phyloP scores from a whole-genome alignment of 75 land plant genomes.

The Adiantum capillusveneris region DNA sequence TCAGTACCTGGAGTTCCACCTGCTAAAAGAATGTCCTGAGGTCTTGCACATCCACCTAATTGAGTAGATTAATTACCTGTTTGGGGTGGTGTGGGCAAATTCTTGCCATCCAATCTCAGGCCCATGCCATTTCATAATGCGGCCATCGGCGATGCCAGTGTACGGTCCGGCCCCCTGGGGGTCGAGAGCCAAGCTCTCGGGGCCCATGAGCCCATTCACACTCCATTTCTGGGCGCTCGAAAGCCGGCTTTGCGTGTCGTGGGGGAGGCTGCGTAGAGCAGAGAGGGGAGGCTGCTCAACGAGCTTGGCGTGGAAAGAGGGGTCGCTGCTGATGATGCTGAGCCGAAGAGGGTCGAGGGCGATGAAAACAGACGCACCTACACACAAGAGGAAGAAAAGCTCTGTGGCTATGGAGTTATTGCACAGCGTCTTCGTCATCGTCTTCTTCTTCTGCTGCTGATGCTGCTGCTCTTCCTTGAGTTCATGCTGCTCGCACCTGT shows the following conservation, averaged over 20 bases:
- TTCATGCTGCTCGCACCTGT: too few relatives aligned
- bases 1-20: too few relatives aligned
- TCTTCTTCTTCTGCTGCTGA: too few relatives aligned
- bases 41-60: too few relatives aligned
- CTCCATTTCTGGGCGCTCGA: slow-evolving; percentile 47
- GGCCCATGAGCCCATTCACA: slow-evolving; percentile 52
- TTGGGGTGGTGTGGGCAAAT: slow-evolving; percentile 69
- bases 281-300: slow-evolving; percentile 3
- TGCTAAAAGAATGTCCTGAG: too few relatives aligned
- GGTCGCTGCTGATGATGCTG: slow-evolving; percentile 4
- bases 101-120: slow-evolving; percentile 33
- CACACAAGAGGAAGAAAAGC: too few relatives aligned
- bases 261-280: slow-evolving; percentile 33
- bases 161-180: slow-evolving; percentile 71
- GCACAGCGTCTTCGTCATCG: too few relatives aligned
- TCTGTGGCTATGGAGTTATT: too few relatives aligned
- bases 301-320: neutral
- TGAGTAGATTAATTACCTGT: too few relatives aligned
- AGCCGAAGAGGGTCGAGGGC: slow-evolving; percentile 4
- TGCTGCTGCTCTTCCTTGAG: too few relatives aligned
- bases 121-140: slow-evolving; percentile 74
- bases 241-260: slow-evolving; percentile 33
- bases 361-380: neutral
- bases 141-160: slow-evolving; percentile 88
- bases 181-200: slow-evolving; percentile 88